phyloP scores from a whole-genome alignment of 345 rosid genomes.

The Atalantia buxifolia region DNA sequence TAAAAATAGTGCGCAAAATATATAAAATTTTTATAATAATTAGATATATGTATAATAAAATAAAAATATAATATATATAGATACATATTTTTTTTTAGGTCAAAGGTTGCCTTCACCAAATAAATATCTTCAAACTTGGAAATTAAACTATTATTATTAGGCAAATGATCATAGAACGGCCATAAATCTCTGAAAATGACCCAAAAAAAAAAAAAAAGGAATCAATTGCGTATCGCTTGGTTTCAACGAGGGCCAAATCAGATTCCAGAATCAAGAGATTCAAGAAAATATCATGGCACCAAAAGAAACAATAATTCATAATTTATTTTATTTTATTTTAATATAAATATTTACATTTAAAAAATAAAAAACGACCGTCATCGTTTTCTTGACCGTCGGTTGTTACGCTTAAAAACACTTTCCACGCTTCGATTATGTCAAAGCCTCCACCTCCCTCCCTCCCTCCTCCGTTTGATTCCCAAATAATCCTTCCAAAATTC shows the following conservation, averaged over 20 bases:
- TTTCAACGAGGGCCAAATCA: neutral
- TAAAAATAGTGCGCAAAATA: no score
- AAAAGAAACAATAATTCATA: neutral
- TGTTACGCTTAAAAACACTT: no score
- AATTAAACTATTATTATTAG: neutral
- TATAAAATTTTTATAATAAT: accelerated
- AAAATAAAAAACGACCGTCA: neutral
- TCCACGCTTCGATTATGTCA: neutral
- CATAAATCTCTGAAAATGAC: no score
- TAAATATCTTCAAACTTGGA: neutral
- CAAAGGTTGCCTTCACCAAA: no score
- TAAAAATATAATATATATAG: no score
- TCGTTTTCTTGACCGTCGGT: neutral
- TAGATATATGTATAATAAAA: no score
- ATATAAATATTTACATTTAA: no score
- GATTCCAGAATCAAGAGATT: neutral
- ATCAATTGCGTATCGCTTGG: neutral
- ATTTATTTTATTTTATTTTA: no score
- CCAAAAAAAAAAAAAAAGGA: neutral
- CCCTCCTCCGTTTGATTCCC: neutral
- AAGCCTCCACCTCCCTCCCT: neutral
- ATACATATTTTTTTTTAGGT: no score
- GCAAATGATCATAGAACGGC: neutral
- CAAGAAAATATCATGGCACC: neutral
- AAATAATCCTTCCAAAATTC: neutral